A percentile compares a stretch with the other conserved stretches of the same genome.
phyloP scores from a whole-genome alignment of 2,329 filamentous ascomycete species.

The Verticillium tricorpus region DNA sequence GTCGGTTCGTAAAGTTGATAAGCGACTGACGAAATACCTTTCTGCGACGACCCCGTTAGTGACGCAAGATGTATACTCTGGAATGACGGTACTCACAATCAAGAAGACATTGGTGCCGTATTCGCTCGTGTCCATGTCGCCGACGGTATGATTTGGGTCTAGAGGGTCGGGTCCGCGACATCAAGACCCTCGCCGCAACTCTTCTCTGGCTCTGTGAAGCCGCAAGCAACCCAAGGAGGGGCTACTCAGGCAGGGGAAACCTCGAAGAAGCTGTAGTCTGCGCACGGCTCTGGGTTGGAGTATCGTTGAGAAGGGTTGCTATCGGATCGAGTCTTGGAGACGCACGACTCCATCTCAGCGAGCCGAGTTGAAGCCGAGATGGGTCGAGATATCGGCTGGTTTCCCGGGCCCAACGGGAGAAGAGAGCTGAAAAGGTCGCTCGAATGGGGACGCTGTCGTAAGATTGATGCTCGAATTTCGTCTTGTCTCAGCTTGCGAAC shows the following conservation, averaged over 20 bases:
- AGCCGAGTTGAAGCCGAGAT: constrained; percentile 11
- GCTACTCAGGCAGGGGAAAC: constrained; percentile 8
- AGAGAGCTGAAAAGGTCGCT: neutral
- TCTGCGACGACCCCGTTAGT: constrained; percentile 30
- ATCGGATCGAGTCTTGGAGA: constrained; percentile 9
- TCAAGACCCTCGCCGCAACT: constrained; percentile 12
- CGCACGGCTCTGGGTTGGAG: constrained; percentile 1
- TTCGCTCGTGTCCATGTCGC: constrained; percentile 60
- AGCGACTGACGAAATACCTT: constrained; percentile 50
- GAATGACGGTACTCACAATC: constrained; percentile 39
- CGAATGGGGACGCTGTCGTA: neutral
- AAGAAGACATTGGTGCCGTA: constrained; percentile 59
- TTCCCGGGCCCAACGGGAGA: neutral
- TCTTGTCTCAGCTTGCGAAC: neutral
- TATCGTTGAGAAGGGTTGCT: neutral
- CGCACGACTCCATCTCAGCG: constrained; percentile 34
- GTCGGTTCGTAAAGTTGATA: constrained; percentile 53
- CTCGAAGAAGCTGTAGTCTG: constrained; percentile 4
- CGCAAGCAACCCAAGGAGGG: constrained; percentile 3
- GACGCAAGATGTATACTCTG: neutral
- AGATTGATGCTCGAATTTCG: neutral
- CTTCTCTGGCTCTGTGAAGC: constrained; percentile 8
- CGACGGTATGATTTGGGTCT: constrained; percentile 22
- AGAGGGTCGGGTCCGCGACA: constrained; percentile 9
- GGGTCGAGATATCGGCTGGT: neutral